Base-by-base conservation (phyloP, 2,329 filamentous ascomycete species). In the Microdochium nivale region DNA sequence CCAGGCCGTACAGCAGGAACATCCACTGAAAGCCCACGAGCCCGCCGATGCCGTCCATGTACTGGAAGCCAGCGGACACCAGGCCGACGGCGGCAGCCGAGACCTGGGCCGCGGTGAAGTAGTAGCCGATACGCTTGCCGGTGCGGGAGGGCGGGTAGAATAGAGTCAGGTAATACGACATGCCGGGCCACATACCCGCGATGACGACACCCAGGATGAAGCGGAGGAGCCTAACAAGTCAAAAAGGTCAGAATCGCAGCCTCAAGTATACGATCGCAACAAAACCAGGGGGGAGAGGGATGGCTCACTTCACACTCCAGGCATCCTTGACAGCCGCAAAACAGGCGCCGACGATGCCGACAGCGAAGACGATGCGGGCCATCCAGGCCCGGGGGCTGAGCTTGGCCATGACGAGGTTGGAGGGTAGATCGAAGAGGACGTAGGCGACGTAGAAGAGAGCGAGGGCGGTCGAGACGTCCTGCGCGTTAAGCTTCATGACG, bases 151-250 rank as follows among this genome's bases (percentile, higher is more conserved):
- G 90, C 7, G 90, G 90, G 63, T 96, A 96, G 74, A 95, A 96
- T 8, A 95, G 77, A 0, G 90, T 95, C 47, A 96, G 76, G 63
- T 95, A 96, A 67, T 94, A 94, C 10, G 89, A 83, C 90, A 96
- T 95, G 49, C 90, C 90, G 0, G 90, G 90, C 90, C 90, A 96
- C 86, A 96, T 90, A 47, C 90, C 90, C 1, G 90, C 90, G 64
- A 91, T 91, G 24, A 95, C 90, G 14, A 94, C 79, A 48, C 90
- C 90, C 7, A 96, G 80, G 11, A 96, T 76, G 52, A 96, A 85
- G 8, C 90, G 84, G 25, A 96, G 77, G n/a, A 95, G 75, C 58
- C 80, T 80, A 46, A 14, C 5, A 23, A 43, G 5, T 43, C 21
- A 16, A 24, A n/a, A 8, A 30, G n/a, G n/a, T 48, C 14, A 44